Evolutionary conservation across 2,329 filamentous ascomycete species (phyloP), one percentile per base, ranked within the genome.

Genomic region (Hypocrella siamensis): DNA sequence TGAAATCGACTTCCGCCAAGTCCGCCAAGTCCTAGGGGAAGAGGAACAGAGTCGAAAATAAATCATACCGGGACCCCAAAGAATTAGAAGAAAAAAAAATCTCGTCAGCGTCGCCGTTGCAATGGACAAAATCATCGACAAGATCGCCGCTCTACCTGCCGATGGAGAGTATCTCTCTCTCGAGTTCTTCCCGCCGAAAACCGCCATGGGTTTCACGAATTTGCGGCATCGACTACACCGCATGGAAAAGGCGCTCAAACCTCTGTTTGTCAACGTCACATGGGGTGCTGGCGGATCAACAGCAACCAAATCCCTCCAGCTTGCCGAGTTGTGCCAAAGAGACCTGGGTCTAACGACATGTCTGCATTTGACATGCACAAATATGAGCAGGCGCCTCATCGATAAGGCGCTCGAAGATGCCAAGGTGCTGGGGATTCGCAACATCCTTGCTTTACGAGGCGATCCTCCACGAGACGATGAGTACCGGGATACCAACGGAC

Each of bases 101-200:
- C n/a, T n/a, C n/a, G n/a, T n/a, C n/a, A n/a, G n/a, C n/a, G n/a
- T n/a, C n/a, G n/a, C n/a, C n/a, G n/a, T n/a, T n/a, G 19, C 19
- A 26, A 83, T 83, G 77, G 79, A 85, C 61, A 90, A 82, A 60
- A 86, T 94, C 52, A 93, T 84, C 40, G 80, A 92, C 66, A 93
- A 93, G 67, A 88, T 96, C 51, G 81, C 82, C 58, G 82, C 84
- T 38, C 62, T 98, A 61, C 81, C 83, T 54, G 70, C 78, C 41
- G 74, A 82, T 56, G 71, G 73, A 42, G 75, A 71, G 52, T 96
- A 90, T 65, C 93, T 93, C 60, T 96, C 90, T 30, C 78, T 96
- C 57, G 90, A 98, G 61, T 98, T 98, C 73, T 98, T 98, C 62
- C 90, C 90, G 43, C 90, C 90, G 40, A 98, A 96, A 65, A 98